These are phyloP conservation scores for Lathyrus oleraceus DNA, from an alignment of 306 rosid genomes.

Conservation along the genomic window DNA sequence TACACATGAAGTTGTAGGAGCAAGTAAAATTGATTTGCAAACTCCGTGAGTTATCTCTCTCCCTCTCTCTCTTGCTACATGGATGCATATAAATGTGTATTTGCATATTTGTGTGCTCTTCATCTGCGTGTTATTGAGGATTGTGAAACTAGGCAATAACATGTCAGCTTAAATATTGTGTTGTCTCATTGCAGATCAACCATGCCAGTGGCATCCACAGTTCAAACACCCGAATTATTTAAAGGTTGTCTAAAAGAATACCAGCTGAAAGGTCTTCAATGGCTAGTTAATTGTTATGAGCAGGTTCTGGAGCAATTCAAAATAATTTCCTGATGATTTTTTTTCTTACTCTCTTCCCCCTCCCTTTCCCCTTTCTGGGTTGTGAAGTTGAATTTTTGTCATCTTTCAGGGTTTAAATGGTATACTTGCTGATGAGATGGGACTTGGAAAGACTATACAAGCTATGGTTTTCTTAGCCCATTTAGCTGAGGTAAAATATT, in stretches of 20 bases:
- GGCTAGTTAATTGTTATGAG: too few relatives aligned
- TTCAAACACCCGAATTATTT: too few relatives aligned
- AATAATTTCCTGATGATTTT: not conserved
- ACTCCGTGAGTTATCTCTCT: too few relatives aligned
- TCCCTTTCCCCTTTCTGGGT: constrained; percentile 13
- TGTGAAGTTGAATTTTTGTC: constrained; percentile 32
- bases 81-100: not conserved
- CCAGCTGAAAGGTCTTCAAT: too few relatives aligned
- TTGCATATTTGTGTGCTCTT: not conserved
- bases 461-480: constrained; percentile 99
- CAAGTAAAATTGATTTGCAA: too few relatives aligned
- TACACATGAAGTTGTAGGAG: constrained; percentile 66
- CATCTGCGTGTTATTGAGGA: constrained; percentile 25
- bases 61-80: too few relatives aligned
- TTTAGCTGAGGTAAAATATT: constrained; percentile 82
- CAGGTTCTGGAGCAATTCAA: constrained; percentile 17
- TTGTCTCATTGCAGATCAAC: too few relatives aligned
- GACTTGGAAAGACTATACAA: constrained; percentile 97
- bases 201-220: too few relatives aligned
- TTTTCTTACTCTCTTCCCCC: not conserved
- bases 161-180: constrained; percentile 34
- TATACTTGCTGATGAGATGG: constrained; percentile 99
- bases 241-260: too few relatives aligned
- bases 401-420: constrained; percentile 88
- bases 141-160: constrained; percentile 28